These are phyloP conservation scores for Solanum appendiculatum DNA, from an alignment of 257 asterid species.

Conservation along the genomic window DNA sequence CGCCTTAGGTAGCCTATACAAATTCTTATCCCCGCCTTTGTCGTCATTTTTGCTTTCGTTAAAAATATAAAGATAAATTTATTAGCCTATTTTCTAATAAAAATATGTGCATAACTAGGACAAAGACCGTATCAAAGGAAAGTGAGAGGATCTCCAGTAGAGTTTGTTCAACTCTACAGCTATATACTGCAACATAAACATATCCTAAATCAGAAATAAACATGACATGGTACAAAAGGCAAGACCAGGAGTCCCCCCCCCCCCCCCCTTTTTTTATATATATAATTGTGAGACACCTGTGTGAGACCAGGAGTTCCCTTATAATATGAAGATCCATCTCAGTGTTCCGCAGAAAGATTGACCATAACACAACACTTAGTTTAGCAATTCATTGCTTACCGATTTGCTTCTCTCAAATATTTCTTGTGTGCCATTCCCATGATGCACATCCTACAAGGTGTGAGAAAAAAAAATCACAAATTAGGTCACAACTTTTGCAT, in stretches of 20 bases:
- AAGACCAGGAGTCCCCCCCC: not conserved
- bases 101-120: not conserved
- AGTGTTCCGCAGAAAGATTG: not conserved
- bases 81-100: not conserved
- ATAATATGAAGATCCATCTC: not conserved
- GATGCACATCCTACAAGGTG: slow-evolving; percentile 87
- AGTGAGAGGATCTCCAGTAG: not conserved
- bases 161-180: not conserved
- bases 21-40: not conserved
- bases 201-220: not conserved
- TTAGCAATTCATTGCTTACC: slow-evolving; percentile 33
- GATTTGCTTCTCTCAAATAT: slow-evolving; percentile 81
- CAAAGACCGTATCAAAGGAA: not conserved
- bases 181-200: not conserved
- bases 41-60: not conserved
- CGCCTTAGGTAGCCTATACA: not conserved
- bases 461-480: not conserved
- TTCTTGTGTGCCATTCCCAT: slow-evolving; percentile 99
- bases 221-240: not conserved
- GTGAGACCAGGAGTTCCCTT: not conserved
- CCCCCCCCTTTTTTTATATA: too few species aligned
- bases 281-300: not conserved
- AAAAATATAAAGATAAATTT: not conserved
- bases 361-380: not conserved
- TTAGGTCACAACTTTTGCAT: not conserved